Evolutionary conservation across 345 rosid species (phyloP), one percentile per base, ranked within the genome.

Genomic region (Psidium guajava): DNA sequence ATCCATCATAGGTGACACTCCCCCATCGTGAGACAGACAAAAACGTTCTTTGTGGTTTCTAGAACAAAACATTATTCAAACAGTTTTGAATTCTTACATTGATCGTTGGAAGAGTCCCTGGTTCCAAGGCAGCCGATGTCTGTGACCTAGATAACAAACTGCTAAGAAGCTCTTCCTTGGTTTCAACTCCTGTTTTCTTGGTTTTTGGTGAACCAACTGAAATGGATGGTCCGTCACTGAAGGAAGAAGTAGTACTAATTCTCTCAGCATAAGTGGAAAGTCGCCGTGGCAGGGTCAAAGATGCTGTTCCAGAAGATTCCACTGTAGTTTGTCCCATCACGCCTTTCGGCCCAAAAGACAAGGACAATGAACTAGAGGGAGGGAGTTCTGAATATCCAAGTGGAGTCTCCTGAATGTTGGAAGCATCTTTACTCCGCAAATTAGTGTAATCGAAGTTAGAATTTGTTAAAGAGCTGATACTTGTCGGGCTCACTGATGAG

Each of bases 121-220:
- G 84, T 85, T 93, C 99, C 40, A 89, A 42, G 52, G 91, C 90
- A 84, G 91, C 87, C 52, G 87, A 86, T 6, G 91, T 81, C 16
- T 94, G 95, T 82, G 93, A 91, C 89, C 97, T 95, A 7, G 92
- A 88, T 86, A 95, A 86, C 86, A 95, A 83, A 90, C 92, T 91
- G 85, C 86, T 94, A 83, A 91, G 86, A 82, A 91, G 90, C 36
- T 96, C 98, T 87, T 92, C 98, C 87, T 92, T 94, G 81, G 98
- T 93, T 89, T 96, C 98, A 85, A 93, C 91, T 86, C 99, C 98
- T 2, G 96, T 93, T 90, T 98, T 96, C 98, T 97, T 98, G 85
- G 90, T 88, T 92, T 96, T 98, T 5, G 99, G 99, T 15, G 99
- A 95, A 85, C 92, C 91, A 32, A 86, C 87, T 47, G 92, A 85